A percentile compares a stretch with the other conserved stretches of the same genome.
phyloP scores from a whole-genome alignment of 306 rosid species.

The Quercus variabilis region DNA sequence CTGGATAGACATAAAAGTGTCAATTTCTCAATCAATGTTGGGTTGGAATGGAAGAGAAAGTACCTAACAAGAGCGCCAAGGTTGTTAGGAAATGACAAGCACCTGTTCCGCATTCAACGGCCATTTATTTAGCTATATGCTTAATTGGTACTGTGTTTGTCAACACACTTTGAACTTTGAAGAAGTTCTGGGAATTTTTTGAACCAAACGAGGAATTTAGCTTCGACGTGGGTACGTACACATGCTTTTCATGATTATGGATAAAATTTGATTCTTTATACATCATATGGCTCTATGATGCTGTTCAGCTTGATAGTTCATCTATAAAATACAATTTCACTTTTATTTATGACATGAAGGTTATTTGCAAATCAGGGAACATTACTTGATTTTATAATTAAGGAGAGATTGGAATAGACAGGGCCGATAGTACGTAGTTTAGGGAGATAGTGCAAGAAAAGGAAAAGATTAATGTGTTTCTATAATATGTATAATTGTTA shows the following conservation, averaged over 20 bases:
- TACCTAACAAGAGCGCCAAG: background rate
- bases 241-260: background rate
- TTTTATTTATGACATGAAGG: too few relatives aligned
- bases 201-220: background rate
- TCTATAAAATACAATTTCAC: too few relatives aligned
- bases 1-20: background rate
- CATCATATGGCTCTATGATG: too few relatives aligned
- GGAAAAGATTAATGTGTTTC: too few relatives aligned
- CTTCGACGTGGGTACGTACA: background rate
- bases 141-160: background rate
- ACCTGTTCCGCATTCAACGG: background rate
- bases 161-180: background rate
- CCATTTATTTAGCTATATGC: background rate
- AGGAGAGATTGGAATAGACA: too few relatives aligned
- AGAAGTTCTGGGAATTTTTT: background rate
- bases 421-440: too few relatives aligned
- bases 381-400: too few relatives aligned
- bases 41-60: background rate
- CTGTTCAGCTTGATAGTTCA: too few relatives aligned
- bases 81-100: background rate
- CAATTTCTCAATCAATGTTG: background rate
- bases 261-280: background rate
- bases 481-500: too few relatives aligned
- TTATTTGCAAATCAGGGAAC: too few relatives aligned
- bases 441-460: too few relatives aligned